Conservation (phyloP, 2,329 filamentous ascomycete species). For the Trichoderma aggressivum region DNA sequence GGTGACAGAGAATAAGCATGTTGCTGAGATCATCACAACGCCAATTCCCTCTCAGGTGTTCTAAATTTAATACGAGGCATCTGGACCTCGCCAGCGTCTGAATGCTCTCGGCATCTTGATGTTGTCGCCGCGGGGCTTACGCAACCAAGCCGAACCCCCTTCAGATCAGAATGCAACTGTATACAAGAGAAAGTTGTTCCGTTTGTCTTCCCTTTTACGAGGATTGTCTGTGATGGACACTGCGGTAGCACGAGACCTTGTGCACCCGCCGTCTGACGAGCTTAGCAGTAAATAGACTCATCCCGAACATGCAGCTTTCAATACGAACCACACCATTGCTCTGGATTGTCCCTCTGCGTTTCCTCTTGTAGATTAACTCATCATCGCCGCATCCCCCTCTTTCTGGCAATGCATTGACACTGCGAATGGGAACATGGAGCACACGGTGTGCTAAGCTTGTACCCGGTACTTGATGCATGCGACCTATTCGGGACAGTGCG, state of each 20-base stretch:
- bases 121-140: not conserved
- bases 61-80: not conserved
- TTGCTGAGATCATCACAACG: not conserved
- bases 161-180: not conserved
- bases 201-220: not conserved
- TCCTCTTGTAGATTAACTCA: not conserved
- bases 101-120: not conserved
- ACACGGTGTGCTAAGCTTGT: not conserved
- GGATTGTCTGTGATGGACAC: not conserved
- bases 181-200: not conserved
- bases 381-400: not conserved
- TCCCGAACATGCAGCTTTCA: not conserved
- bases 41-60: not conserved
- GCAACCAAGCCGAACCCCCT: not conserved
- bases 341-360: not conserved
- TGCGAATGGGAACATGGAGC: not conserved
- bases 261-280: not conserved
- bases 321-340: not conserved
- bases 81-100: not conserved
- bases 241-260: not conserved
- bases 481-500: not conserved
- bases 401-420: not conserved
- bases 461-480: not conserved
- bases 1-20: not conserved
- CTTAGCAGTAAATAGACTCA: not conserved